A percentile compares a stretch with the other conserved stretches of the same genome.
phyloP scores from a whole-genome alignment of 495 filamentous ascomycete species.

The Pseudoneurospora amorphoporcata region DNA sequence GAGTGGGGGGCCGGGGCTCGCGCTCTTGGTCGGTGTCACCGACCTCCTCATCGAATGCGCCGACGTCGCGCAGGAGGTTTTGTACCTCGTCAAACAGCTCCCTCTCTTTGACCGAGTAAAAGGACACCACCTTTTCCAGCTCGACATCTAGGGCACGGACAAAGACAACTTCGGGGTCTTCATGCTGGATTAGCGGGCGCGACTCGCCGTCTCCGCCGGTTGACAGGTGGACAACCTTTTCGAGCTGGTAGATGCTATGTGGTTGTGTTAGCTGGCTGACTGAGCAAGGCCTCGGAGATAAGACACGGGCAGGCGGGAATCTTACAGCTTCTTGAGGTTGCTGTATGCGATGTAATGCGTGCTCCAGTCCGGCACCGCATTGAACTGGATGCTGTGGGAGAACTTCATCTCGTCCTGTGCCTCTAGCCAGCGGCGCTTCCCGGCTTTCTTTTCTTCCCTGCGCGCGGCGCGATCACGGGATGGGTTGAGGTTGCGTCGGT shows the following conservation, averaged over 20 bases:
- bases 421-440: constrained; percentile 46
- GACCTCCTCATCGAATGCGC: constrained; percentile 54
- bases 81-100: constrained; percentile 76
- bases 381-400: constrained; percentile 98
- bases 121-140: constrained; percentile 84
- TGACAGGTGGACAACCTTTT: constrained; percentile 59
- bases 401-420: constrained; percentile 93
- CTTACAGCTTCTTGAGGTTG: constrained; percentile 96
- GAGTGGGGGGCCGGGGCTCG: constrained; percentile 22
- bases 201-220: constrained; percentile 60
- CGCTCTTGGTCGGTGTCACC: constrained; percentile 45
- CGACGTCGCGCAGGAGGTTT: constrained; percentile 65
- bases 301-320: neutral
- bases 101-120: constrained; percentile 77
- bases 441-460: constrained; percentile 27
- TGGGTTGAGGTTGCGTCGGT: neutral
- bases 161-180: constrained; percentile 72
- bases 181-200: constrained; percentile 63
- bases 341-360: constrained; percentile 95
- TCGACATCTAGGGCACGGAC: constrained; percentile 73
- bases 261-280: neutral
- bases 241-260: constrained; percentile 82
- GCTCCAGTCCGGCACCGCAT: constrained; percentile 98
- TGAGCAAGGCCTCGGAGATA: neutral
- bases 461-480: constrained; percentile 1